Percentiles rank a stretch among this genome's conserved stretches.
These are phyloP conservation scores for Dactylorhiza incarnata DNA, from an alignment of 106 monocot species.

Conservation along the genomic window DNA sequence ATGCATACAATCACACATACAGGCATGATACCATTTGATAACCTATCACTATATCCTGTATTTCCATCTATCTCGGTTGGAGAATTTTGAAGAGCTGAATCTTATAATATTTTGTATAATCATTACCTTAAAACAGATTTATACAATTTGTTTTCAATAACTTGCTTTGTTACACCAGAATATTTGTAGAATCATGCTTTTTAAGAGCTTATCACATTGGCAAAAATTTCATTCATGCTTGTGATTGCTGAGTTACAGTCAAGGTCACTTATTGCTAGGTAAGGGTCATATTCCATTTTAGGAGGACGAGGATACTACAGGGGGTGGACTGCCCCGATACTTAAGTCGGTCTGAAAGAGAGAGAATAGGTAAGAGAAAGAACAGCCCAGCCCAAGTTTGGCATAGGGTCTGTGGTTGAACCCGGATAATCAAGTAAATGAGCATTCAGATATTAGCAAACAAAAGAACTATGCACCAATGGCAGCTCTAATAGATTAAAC, in stretches of 20 bases:
- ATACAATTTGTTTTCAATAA: conserved; percentile 2
- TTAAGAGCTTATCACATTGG: neutral
- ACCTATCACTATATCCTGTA: neutral
- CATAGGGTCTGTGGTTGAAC: neutral
- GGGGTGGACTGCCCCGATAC: too few relatives aligned
- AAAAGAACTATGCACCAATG: too few relatives aligned
- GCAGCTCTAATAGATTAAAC: too few relatives aligned
- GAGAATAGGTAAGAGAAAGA: neutral
- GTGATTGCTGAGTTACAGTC: neutral
- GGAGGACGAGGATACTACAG: too few relatives aligned
- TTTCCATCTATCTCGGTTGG: neutral
- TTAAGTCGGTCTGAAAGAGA: too few relatives aligned
- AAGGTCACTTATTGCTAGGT: neutral
- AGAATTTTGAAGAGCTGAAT: neutral
- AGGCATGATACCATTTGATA: neutral
- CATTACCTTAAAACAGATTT: neutral
- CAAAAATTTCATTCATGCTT: neutral
- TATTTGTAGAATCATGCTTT: neutral
- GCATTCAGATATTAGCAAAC: too few relatives aligned
- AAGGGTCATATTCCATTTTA: neutral
- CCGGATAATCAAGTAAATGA: neutral
- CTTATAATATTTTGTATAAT: neutral
- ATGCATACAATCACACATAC: neutral
- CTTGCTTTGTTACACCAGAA: neutral
- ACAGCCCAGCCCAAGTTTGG: neutral